Conservation (phyloP, 192 early-diverging fungal species). For the Mycoemilia scoparia region DNA sequence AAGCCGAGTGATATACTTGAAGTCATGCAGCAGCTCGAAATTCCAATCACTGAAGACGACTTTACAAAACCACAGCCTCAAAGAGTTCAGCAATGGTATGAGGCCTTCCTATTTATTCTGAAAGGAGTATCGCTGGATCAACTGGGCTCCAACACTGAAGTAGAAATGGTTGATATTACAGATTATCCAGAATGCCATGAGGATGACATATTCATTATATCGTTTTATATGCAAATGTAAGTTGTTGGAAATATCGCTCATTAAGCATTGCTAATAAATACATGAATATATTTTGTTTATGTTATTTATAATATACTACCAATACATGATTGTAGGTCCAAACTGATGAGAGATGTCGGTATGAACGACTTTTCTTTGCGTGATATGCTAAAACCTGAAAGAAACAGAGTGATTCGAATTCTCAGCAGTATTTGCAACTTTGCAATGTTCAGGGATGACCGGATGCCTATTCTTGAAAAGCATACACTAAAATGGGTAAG, state of each 20-base stretch:
- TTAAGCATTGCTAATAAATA: no score
- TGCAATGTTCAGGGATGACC: constrained; percentile 74
- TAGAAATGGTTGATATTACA: constrained; percentile 15
- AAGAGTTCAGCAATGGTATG: constrained; percentile 50
- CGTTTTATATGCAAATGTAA: constrained; percentile 45
- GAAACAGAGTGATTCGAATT: constrained; percentile 40
- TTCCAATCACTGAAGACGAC: constrained; percentile 54
- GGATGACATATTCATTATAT: constrained; percentile 42
- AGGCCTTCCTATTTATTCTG: constrained; percentile 47
- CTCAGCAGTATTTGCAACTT: constrained; percentile 77
- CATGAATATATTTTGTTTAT: background rate
- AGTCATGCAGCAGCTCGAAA: constrained; percentile 57
- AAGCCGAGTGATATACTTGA: constrained; percentile 52
- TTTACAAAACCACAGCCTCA: constrained; percentile 47
- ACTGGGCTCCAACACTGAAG: constrained; percentile 13
- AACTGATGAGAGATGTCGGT: constrained; percentile 50
- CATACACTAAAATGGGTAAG: constrained; percentile 39
- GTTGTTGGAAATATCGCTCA: no score
- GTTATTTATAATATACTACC: constrained; percentile 5
- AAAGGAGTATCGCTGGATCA: constrained; percentile 42
- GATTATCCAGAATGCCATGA: constrained; percentile 40
- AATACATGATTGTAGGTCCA: constrained; percentile 22
- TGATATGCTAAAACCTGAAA: constrained; percentile 67
- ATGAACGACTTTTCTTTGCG: constrained; percentile 54
- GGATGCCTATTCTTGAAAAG: constrained; percentile 42